Evolutionary conservation across 192 early-diverging fungal genomes (phyloP).

Genomic region (Coemansia sp.): DNA sequence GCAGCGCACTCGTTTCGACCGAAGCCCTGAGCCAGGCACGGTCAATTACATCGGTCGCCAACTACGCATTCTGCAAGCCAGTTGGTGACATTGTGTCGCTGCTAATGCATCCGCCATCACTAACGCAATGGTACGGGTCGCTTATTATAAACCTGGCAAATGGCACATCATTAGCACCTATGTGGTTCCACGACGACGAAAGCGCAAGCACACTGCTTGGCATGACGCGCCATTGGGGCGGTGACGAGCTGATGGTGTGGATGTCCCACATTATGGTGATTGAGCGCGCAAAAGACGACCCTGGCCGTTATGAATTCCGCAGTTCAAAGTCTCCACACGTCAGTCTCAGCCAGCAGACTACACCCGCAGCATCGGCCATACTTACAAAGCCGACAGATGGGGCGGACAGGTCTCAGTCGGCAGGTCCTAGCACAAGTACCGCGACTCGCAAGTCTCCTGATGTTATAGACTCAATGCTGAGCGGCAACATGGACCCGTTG

Average conservation of each 20-base stretch:
- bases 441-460: conserved; percentile 19
- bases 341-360: conserved; percentile 28
- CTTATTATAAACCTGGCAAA: conserved; percentile 64
- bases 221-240: conserved; percentile 60
- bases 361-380: conserved; percentile 32
- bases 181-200: conserved; percentile 77
- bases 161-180: conserved; percentile 63
- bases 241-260: conserved; percentile 66
- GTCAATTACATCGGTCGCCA: conserved; percentile 40
- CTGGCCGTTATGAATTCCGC: conserved; percentile 41
- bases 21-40: conserved; percentile 39
- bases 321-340: conserved; percentile 45
- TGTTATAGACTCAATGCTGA: conserved; percentile 37
- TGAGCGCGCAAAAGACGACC: conserved; percentile 45
- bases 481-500: conserved; percentile 53
- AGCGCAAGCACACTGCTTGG: conserved; percentile 57
- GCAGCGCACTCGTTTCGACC: conserved; percentile 41
- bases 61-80: conserved; percentile 65
- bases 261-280: conserved; percentile 55
- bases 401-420: background rate
- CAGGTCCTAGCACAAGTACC: conserved; percentile 10
- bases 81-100: conserved; percentile 61
- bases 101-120: conserved; percentile 63
- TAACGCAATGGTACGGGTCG: conserved; percentile 70
- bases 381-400: conserved; percentile 19